Percentiles rank a stretch among this genome's conserved stretches.
Conservation (phyloP, 495 filamentous ascomycete genomes). For the Hypomontagnella submonticulosa region DNA sequence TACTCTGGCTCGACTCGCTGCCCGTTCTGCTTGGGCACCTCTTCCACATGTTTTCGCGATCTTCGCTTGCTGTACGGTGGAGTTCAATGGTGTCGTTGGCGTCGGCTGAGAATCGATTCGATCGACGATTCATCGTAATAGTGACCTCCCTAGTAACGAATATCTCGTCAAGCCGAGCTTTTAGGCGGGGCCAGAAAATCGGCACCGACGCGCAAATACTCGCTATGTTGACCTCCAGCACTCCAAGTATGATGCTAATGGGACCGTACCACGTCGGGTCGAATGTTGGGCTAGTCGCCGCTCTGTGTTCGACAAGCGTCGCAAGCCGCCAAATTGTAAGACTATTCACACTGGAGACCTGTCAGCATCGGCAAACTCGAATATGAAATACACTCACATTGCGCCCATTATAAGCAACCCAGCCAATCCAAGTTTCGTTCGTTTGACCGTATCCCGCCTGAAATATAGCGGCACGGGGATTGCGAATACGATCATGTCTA, state of each 20-base stretch:
- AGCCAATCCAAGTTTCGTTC: conserved; percentile 41
- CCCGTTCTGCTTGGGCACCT: conserved; percentile 35
- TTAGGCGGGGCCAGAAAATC: conserved; percentile 48
- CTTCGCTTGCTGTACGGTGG: conserved; percentile 21
- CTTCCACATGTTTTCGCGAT: conserved; percentile 24
- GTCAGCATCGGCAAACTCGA: conserved; percentile 17
- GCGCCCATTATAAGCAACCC: conserved; percentile 42
- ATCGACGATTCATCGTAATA: conserved; percentile 28
- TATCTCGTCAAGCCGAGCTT: conserved; percentile 43
- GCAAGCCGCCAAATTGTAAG: conserved; percentile 49
- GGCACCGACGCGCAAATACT: conserved; percentile 52
- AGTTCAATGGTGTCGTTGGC: conserved; percentile 29
- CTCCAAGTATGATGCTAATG: conserved; percentile 44
- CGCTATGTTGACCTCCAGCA: conserved; percentile 43
- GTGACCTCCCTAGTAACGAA: conserved; percentile 51
- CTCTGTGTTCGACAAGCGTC: conserved; percentile 43
- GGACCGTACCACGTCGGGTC: conserved; percentile 51
- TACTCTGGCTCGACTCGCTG: conserved; percentile 37
- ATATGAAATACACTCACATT: conserved; percentile 21
- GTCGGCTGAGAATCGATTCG: conserved; percentile 27
- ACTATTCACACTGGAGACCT: conserved; percentile 40
- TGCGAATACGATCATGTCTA: conserved; percentile 43
- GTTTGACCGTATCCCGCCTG: conserved; percentile 28
- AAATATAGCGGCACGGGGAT: conserved; percentile 48
- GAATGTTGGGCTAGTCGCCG: conserved; percentile 41